Percentiles rank a stretch among this genome's conserved stretches.
Evolutionary conservation across 2,329 filamentous ascomycete genomes (phyloP).

Genomic region (Lasiodiplodia gonubiensis): DNA sequence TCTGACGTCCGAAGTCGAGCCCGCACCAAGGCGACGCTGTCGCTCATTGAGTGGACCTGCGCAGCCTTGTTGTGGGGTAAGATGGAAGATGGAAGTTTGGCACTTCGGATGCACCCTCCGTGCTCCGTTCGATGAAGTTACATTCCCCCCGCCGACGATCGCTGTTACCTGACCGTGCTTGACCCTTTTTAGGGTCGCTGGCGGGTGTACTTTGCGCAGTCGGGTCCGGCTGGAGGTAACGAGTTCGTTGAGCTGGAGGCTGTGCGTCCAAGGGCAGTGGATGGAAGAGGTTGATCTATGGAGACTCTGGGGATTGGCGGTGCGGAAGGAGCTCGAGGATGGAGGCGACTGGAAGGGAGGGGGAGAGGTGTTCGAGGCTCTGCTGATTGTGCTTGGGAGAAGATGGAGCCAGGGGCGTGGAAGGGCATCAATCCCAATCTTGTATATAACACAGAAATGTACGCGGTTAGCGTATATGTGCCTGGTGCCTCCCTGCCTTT

Average conservation of each 20-base stretch:
- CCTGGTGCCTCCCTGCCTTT: neutral
- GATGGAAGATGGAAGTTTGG: constrained; percentile 20
- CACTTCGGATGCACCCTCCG: neutral
- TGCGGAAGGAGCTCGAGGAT: neutral
- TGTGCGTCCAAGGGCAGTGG: neutral
- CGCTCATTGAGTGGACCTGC: constrained; percentile 17
- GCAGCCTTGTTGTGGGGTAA: constrained; percentile 1
- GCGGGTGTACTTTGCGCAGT: constrained; percentile 18
- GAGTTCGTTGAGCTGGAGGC: constrained; percentile 22
- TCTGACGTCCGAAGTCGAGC: constrained; percentile 17
- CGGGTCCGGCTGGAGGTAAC: constrained; percentile 11
- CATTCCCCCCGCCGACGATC: constrained; percentile 7
- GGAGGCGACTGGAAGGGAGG: neutral
- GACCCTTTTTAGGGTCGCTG: constrained; percentile 16
- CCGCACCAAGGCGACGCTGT: constrained; percentile 12
- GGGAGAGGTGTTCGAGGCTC: neutral
- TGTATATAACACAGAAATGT: constrained; percentile 3
- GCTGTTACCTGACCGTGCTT: constrained; percentile 18
- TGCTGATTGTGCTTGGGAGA: neutral
- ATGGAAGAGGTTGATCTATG: neutral
- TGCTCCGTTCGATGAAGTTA: constrained; percentile 17
- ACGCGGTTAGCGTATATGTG: constrained; percentile 1
- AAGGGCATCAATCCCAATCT: constrained; percentile 4
- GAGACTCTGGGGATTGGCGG: neutral
- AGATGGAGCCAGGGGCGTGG: neutral